These are phyloP conservation scores for Lumnitzera racemosa DNA, from an alignment of 345 rosid species.

Conservation along the genomic window DNA sequence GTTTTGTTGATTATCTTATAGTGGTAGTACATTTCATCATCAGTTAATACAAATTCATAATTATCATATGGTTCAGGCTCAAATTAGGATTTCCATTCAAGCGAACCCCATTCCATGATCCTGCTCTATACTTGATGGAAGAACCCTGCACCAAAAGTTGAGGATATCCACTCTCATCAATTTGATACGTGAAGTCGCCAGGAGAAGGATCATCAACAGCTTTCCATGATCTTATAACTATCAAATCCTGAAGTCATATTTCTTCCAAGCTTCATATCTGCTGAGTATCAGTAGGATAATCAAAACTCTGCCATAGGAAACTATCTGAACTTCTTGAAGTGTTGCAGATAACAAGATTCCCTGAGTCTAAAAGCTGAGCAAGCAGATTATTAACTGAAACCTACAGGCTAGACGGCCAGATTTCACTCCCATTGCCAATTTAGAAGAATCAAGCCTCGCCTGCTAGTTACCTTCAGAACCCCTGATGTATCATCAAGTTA, in stretches of 20 bases:
- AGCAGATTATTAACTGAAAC: not conserved
- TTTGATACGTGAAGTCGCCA: constrained; percentile 15
- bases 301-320: constrained; percentile 38
- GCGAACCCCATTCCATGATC: constrained; percentile 34
- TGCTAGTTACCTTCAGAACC: constrained; percentile 2
- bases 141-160: constrained; percentile 14
- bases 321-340: too few relatives aligned
- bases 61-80: constrained; percentile 12
- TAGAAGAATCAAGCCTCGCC: not conserved
- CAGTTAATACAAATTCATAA: constrained; percentile 13
- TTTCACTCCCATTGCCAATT: not conserved
- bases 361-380: not conserved
- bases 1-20: constrained; percentile 11
- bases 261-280: constrained; percentile 33
- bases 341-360: not conserved
- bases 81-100: constrained; percentile 25
- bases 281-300: constrained; percentile 31
- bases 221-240: constrained; percentile 28
- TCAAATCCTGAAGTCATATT: constrained; percentile 14
- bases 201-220: constrained; percentile 29
- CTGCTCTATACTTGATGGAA: constrained; percentile 14
- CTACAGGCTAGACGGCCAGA: constrained; percentile 7
- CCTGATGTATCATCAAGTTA: constrained; percentile 6
- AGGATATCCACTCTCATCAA: constrained; percentile 24
- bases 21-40: constrained; percentile 19